Base-by-base conservation (phyloP, 1,284 basidiomycete species). In the Thecaphora thlaspeos region DNA sequence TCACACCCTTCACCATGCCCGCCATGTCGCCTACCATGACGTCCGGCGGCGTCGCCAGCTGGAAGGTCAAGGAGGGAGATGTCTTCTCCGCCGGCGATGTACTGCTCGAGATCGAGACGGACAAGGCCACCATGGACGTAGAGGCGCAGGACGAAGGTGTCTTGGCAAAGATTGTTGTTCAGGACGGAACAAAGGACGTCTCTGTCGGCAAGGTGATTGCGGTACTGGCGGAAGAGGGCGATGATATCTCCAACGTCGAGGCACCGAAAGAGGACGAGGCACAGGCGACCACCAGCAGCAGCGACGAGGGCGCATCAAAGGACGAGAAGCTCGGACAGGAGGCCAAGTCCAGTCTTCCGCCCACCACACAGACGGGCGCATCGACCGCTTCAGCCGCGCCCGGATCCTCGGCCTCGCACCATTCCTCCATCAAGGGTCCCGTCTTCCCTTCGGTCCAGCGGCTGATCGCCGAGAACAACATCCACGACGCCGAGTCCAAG, bases 121-220 rank as follows among this genome's bases (percentile, higher is more conserved):
- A 75, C 61, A 76, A 75, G 63, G 78, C 78, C 9, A 72, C 74
- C 46, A 79, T 80, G 61, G 80, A 80, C 46, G 79, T 80, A 32
- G 79, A 80, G 68, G 80, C 80, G 21, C 78, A 79, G 61, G 80
- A 81, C 26, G 80, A 80, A 52, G 80, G 80, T 28, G 58, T 80
- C 15, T 70, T 81, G 57, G 80, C 75, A 55, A 79, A 79, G 63
- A 80, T 80, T 46, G 15, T 76, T 10, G 70, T 75, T 17, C 51
- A 63, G 10, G 66, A 75, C 9, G 79, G 78, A 14, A 49, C 69
- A 11, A 77, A 77, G 43, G 71, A 73, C 36, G 73, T 81, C 15
- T 55, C 65, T 1, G 80, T 81, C 22, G 78, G 78, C 21, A 60
- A 70, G 40, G 60, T 71, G 8, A 80, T 81, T 41, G 80, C 79